Conservation (phyloP, 1,284 basidiomycete genomes). For the Sporisorium sorghi region DNA sequence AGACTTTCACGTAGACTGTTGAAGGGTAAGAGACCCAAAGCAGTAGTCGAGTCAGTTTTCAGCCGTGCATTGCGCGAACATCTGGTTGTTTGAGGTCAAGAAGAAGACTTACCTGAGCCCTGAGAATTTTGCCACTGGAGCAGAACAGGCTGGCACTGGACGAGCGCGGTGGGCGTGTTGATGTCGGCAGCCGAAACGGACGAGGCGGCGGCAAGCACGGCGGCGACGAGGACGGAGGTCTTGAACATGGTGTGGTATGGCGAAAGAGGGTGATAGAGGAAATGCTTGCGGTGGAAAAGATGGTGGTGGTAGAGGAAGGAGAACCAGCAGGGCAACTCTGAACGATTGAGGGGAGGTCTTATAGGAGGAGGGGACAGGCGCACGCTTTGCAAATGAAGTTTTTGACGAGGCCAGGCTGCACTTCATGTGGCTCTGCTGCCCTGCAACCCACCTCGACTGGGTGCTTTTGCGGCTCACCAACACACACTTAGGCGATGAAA, state of each 20-base stretch:
- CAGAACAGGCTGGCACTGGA: conserved; percentile 53
- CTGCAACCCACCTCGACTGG: no score
- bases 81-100: no score
- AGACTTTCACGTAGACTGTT: conserved; percentile 35
- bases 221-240: conserved; percentile 30
- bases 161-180: conserved; percentile 52
- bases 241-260: conserved; percentile 47
- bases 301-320: conserved; percentile 18
- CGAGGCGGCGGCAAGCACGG: conserved; percentile 28
- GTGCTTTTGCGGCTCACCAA: not conserved
- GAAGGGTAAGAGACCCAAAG: not conserved
- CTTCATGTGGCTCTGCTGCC: not conserved
- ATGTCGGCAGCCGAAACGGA: conserved; percentile 35
- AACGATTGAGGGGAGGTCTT: not conserved
- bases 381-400: not conserved
- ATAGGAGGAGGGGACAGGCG: not conserved
- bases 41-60: conserved; percentile 9
- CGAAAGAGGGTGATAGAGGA: not conserved
- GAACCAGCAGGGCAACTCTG: not conserved
- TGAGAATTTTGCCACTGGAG: conserved; percentile 47
- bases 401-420: not conserved
- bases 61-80: not conserved
- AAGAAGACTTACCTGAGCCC: conserved; percentile 46
- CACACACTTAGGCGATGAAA: not conserved
- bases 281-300: conserved; percentile 10